Conservation (phyloP, 1,284 basidiomycete species). For the Vanrija pseudolonga region DNA sequence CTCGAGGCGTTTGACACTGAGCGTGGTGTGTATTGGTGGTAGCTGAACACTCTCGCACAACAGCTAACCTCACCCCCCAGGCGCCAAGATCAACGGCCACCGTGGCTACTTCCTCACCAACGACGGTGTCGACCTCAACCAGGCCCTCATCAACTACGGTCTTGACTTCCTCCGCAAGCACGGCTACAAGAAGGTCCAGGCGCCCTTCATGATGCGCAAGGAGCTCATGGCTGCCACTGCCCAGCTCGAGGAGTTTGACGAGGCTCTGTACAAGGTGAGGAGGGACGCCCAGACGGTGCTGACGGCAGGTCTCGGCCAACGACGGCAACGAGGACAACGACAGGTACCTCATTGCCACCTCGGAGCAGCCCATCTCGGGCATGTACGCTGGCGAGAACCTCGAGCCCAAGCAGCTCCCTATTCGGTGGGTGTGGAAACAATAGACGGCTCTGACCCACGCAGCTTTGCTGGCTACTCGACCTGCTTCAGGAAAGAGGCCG, state of each 20-base stretch:
- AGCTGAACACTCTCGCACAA: not conserved
- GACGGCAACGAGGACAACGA: constrained; percentile 75
- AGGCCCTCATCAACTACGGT: constrained; percentile 91
- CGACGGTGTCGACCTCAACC: constrained; percentile 95
- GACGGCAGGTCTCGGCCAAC: constrained; percentile 59
- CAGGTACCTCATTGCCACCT: constrained; percentile 98
- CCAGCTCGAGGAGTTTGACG: constrained; percentile 96
- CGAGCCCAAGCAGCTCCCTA: constrained; percentile 84
- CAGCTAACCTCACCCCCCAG: constrained; percentile 47
- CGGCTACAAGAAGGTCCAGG: constrained; percentile 90
- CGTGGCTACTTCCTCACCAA: constrained; percentile 93
- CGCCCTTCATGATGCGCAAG: constrained; percentile 98
- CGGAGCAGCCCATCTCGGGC: constrained; percentile 96
- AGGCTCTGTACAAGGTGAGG: constrained; percentile 89
- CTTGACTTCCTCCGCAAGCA: constrained; percentile 83
- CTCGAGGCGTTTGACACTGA: constrained; percentile 95
- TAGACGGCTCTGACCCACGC: not conserved
- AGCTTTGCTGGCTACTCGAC: constrained; percentile 68
- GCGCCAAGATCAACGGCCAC: constrained; percentile 89
- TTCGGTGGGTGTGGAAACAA: constrained; percentile 61
- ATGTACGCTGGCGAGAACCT: constrained; percentile 97
- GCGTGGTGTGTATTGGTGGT: constrained; percentile 59
- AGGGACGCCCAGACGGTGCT: not conserved
- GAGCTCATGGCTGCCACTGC: constrained; percentile 96
- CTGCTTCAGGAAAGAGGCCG: constrained; percentile 99